Percentiles rank a stretch among this genome's conserved stretches.
phyloP scores from a whole-genome alignment of 2,329 filamentous ascomycete species.

The Trichoderma aggressivum region DNA sequence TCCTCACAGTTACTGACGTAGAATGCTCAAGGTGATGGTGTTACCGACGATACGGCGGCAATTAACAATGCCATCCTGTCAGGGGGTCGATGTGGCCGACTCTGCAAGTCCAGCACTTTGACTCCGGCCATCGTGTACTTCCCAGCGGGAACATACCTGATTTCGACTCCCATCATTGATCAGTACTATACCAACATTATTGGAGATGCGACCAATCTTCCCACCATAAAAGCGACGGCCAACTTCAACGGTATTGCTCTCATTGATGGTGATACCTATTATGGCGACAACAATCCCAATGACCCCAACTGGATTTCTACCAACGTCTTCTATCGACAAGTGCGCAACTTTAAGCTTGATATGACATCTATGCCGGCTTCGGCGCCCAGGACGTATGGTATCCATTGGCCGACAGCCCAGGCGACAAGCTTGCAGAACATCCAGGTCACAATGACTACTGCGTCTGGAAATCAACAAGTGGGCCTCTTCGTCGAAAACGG shows the following conservation, averaged over 20 bases:
- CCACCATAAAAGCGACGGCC: conserved; percentile 51
- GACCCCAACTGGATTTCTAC: conserved; percentile 25
- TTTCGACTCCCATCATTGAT: conserved; percentile 55
- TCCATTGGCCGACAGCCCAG: conserved; percentile 65
- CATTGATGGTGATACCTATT: conserved; percentile 44
- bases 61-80: conserved; percentile 45
- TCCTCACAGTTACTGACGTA: background rate
- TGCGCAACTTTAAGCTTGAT: conserved; percentile 65
- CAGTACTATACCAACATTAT: conserved; percentile 63
- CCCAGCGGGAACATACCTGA: conserved; percentile 51
- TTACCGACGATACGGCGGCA: conserved; percentile 52
- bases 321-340: conserved; percentile 62
- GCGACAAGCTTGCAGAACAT: conserved; percentile 52
- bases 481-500: conserved; percentile 2
- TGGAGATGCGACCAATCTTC: conserved; percentile 38
- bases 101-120: conserved; percentile 32
- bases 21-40: conserved; percentile 21
- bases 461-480: background rate
- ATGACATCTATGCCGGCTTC: conserved; percentile 31
- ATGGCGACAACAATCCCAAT: conserved; percentile 24
- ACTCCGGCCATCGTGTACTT: conserved; percentile 29
- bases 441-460: conserved; percentile 41
- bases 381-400: conserved; percentile 37
- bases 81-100: conserved; percentile 34
- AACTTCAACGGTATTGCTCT: conserved; percentile 55